These are phyloP conservation scores for Mrakia hoshinonis DNA, from an alignment of 768 basidiomycete genomes.

Conservation along the genomic window DNA sequence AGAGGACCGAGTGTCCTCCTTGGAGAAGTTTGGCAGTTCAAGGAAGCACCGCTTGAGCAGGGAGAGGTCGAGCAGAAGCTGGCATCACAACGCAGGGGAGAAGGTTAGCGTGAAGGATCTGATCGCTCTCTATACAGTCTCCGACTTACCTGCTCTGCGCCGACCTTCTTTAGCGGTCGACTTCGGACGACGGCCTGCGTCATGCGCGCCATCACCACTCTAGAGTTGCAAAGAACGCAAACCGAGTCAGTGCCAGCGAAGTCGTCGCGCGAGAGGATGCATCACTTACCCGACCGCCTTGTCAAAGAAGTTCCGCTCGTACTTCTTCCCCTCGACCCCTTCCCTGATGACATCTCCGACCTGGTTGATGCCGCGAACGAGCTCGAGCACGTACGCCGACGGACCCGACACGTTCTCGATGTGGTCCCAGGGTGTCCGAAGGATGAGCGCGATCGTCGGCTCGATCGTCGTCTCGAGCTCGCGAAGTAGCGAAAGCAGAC, in stretches of 20 bases:
- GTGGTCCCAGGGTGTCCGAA: constrained; percentile 62
- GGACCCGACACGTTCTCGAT: constrained; percentile 77
- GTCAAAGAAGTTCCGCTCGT: constrained; percentile 82
- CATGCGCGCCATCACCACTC: constrained; percentile 74
- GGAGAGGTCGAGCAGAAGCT: constrained; percentile 87
- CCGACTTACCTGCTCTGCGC: constrained; percentile 75
- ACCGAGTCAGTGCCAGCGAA: too few species aligned
- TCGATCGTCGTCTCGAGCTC: constrained; percentile 84
- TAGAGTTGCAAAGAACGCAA: constrained; percentile 42
- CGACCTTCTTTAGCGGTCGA: constrained; percentile 80
- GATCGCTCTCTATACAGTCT: too few species aligned
- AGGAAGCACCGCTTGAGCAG: constrained; percentile 70
- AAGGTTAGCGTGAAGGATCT: too few species aligned
- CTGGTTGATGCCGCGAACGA: constrained; percentile 64
- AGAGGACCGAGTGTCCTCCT: constrained; percentile 22
- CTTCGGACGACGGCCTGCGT: constrained; percentile 83
- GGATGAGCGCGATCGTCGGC: constrained; percentile 63
- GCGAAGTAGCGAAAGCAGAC: constrained; percentile 66
- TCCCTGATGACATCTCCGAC: constrained; percentile 69
- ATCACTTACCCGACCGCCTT: constrained; percentile 71
- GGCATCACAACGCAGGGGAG: constrained; percentile 16
- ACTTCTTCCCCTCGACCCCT: constrained; percentile 88
- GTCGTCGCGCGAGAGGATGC: neutral
- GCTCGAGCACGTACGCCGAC: constrained; percentile 68
- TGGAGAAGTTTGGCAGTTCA: constrained; percentile 53